phyloP scores from a whole-genome alignment of 306 rosid species.

The Rosa chinensis region DNA sequence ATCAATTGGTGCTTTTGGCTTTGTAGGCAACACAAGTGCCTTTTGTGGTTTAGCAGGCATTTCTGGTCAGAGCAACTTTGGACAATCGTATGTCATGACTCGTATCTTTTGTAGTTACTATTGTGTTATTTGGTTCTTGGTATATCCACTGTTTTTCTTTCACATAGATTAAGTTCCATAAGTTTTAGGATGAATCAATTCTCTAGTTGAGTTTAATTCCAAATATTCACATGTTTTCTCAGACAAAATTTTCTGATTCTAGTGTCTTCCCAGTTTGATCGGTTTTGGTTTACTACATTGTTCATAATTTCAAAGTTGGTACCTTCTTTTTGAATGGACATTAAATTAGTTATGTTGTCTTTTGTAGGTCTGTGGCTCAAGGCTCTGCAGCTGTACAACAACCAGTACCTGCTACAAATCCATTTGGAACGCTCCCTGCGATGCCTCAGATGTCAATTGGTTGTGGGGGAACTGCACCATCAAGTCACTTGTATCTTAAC shows the following conservation, averaged over 20 bases:
- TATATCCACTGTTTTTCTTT: background rate
- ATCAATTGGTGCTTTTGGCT: constrained; percentile 18
- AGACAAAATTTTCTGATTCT: background rate
- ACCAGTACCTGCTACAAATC: constrained; percentile 65
- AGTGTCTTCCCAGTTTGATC: background rate
- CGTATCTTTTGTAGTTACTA: constrained; percentile 1
- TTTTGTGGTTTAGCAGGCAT: constrained; percentile 48
- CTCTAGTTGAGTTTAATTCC: background rate
- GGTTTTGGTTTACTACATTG: background rate
- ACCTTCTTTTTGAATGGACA: background rate
- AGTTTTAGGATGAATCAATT: background rate
- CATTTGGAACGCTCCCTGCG: constrained; percentile 97
- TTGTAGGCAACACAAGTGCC: constrained; percentile 51
- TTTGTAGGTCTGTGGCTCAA: constrained; percentile 60
- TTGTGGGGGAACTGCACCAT: constrained; percentile 75
- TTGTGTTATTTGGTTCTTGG: background rate
- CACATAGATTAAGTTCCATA: background rate
- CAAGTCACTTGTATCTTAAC: constrained; percentile 43
- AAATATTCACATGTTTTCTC: background rate
- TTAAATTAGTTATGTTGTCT: background rate
- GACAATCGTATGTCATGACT: constrained; percentile 56
- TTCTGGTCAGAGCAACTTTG: constrained; percentile 64
- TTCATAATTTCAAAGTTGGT: background rate
- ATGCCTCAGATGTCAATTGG: constrained; percentile 94
- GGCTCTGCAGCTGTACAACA: constrained; percentile 57